These are phyloP conservation scores for Scorias spongiosa DNA, from an alignment of 2,329 filamentous ascomycete species.

Conservation along the genomic window DNA sequence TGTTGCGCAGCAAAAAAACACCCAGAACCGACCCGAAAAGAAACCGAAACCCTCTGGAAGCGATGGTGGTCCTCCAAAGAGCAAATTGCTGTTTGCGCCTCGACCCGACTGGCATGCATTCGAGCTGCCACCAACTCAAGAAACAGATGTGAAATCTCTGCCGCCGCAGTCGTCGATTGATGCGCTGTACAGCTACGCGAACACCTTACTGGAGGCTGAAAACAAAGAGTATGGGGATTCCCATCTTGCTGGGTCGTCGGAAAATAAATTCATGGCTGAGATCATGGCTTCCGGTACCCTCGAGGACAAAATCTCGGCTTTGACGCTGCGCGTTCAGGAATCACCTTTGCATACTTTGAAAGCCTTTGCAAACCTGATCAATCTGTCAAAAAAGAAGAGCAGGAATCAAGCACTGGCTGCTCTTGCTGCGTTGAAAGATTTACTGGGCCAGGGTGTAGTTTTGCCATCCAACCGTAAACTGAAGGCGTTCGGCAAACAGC, in stretches of 20 bases:
- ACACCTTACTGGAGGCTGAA: conserved; percentile 61
- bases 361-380: conserved; percentile 70
- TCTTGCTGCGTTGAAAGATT: conserved; percentile 83
- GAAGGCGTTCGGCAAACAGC: conserved; percentile 63
- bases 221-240: conserved; percentile 58
- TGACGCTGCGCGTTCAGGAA: conserved; percentile 89
- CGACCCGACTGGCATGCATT: conserved; percentile 54
- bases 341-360: conserved; percentile 88
- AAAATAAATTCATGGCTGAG: conserved; percentile 88
- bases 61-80: conserved; percentile 11
- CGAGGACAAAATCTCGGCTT: conserved; percentile 88
- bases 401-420: conserved; percentile 85
- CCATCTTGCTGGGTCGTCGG: conserved; percentile 63
- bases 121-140: conserved; percentile 38
- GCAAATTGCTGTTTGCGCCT: conserved; percentile 33
- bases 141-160: conserved; percentile 27
- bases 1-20: conserved; percentile 9
- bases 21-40: conserved; percentile 12
- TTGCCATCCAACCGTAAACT: conserved; percentile 72
- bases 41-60: conserved; percentile 7
- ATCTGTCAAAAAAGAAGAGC: conserved; percentile 79
- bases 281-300: conserved; percentile 95
- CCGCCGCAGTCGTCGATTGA: conserved; percentile 39
- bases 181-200: conserved; percentile 54
- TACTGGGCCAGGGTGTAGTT: conserved; percentile 76